Evolutionary conservation across 2,329 filamentous ascomycete species (phyloP).

Genomic region (Escovopsis weberi): DNA sequence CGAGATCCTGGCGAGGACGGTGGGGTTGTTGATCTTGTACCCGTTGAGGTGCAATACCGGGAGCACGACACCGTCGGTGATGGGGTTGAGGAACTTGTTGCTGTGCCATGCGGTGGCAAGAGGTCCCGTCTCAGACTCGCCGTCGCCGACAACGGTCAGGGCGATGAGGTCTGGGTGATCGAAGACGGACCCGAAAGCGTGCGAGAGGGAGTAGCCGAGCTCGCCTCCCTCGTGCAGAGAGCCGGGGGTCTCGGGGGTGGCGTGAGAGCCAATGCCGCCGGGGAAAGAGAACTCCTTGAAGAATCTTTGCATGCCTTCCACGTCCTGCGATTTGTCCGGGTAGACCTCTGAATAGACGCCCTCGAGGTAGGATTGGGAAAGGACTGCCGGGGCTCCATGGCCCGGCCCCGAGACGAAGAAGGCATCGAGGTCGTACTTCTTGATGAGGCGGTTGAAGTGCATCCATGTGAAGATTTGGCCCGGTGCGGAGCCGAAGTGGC

Average conservation of each 20-base stretch:
- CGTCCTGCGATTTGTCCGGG: constrained; percentile 54
- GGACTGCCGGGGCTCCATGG: constrained; percentile 61
- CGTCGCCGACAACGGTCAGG: constrained; percentile 65
- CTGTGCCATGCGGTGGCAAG: constrained; percentile 70
- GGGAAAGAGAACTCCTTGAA: constrained; percentile 78
- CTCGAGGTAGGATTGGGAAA: constrained; percentile 65
- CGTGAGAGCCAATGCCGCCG: constrained; percentile 63
- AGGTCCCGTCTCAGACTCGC: constrained; percentile 69
- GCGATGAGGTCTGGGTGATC: constrained; percentile 63
- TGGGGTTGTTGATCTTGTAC: constrained; percentile 78
- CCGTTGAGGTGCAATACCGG: constrained; percentile 68
- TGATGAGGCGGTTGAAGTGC: constrained; percentile 71
- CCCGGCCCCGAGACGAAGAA: constrained; percentile 65
- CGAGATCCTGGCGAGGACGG: constrained; percentile 55
- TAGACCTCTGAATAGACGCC: constrained; percentile 68
- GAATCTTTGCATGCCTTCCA: constrained; percentile 56
- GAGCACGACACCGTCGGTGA: constrained; percentile 62
- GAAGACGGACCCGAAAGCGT: constrained; percentile 64
- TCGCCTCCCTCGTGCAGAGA: constrained; percentile 69
- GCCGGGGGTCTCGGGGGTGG: constrained; percentile 65
- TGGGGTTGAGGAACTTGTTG: constrained; percentile 69
- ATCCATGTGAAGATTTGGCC: constrained; percentile 71
- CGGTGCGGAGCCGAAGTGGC: constrained; percentile 69
- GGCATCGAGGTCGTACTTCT: constrained; percentile 60
- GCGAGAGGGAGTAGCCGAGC: constrained; percentile 67